Evolutionary conservation across 352 stramenopile genomes (phyloP), one percentile per base, ranked within the genome.

Genomic region (Globisporangium irregulare): DNA sequence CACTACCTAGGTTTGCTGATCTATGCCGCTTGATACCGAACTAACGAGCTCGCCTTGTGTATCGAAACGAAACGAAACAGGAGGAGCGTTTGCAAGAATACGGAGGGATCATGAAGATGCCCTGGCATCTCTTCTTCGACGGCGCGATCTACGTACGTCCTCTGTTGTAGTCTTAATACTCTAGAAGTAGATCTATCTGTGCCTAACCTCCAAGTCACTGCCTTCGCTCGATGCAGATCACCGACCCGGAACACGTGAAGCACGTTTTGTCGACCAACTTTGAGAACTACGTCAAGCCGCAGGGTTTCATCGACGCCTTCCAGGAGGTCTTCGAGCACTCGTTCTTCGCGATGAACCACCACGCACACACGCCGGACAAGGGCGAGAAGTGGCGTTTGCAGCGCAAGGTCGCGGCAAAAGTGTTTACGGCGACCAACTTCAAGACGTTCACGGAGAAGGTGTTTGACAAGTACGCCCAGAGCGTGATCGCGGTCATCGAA

Each of bases 371-470:
- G n/a, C 63, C 68, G 1, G 80, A 87, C 56, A 75, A 86, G 22
- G 86, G 86, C 32, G 75, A 66, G 62, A 79, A 75, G 51, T 97
- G 89, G 89, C 66, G 75, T 2, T 61, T 90, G 8, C 89, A 97
- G 64, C 82, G 89, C 61, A 95, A 95, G 60, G 82, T 84, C 25
- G 89, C 90, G 54, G 92, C 87, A 27, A 92, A 94, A 62, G 93
- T 98, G 27, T 97, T 97, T 29, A 95, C 86, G 34, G 84, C 77
- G 1, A 71, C 62, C 25, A 89, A 89, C 51, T 88, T 91, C 18
- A 74, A 76, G 24, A 69, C 71, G 1, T 86, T 80, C 53, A 73
- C 70, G 1, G 80, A 87, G 62, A 63, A 82, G 68, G 64, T 86
- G 2, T 87, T 91, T 58, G 64, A 70, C 27, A 78, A 75, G 24